Evolutionary conservation across 1,284 basidiomycete genomes (phyloP), one percentile per base, ranked within the genome.

Genomic region (Ustilago lituana): DNA sequence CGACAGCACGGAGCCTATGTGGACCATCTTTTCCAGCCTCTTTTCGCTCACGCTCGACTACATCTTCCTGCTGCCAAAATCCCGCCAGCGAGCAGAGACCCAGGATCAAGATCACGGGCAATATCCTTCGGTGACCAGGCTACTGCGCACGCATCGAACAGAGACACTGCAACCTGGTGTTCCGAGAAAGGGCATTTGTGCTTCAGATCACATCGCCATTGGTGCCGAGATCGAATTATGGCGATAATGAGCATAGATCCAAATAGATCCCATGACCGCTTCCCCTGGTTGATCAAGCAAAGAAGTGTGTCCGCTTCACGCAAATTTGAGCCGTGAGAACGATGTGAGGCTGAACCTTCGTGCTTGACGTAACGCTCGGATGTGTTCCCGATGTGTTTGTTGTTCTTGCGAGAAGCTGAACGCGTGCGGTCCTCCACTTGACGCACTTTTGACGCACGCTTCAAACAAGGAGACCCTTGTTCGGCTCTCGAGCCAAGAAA

Each of bases 171-270:
- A 85, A 7, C 86, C 86, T 9, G 94, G 93, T 8, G 83, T 97
- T 38, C 94, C 94, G n/a, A 86, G 88, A 74, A 87, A 87, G 68
- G 88, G 87, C 15, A 85, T 94, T 23, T 91, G 89, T 70, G 91
- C 91, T 10, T 93, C 91, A 74, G 94, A 97, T 82, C 94, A 97
- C 79, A 85, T 93, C 59, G 89, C 90, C 1, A 85, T 96, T 10
- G 88, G 87, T 37, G 81, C 78, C 9, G 77, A 82, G 46, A 59
- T 76, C 33, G 56, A 64, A 27, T 27, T 69, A 39, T 63, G 37
- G 46, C 12, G 2, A 27, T 29, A 39, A 15, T 20, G 11, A 4
- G 37, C 5, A 38, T 14, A 41, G 26, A 29, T 45, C 43, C n/a
- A n/a, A 43, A n/a, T 29, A 22, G n/a, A n/a, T n/a, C n/a, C n/a